These are phyloP conservation scores for Penicillium atrosanguineum DNA, from an alignment of 495 filamentous ascomycete genomes.

Conservation along the genomic window DNA sequence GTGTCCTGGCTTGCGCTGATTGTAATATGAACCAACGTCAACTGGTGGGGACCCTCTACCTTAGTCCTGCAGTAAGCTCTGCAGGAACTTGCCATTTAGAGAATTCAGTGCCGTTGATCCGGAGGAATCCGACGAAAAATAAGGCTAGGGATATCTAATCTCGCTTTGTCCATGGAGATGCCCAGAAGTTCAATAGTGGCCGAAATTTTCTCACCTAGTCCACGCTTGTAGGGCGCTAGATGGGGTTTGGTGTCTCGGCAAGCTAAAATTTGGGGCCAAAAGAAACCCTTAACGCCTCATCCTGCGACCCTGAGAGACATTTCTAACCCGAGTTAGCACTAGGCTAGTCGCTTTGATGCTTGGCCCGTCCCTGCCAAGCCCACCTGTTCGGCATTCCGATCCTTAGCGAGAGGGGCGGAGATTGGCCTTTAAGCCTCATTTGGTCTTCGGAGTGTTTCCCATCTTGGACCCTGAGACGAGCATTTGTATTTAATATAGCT, in stretches of 20 bases:
- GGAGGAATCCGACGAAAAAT: background rate
- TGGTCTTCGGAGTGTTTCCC: background rate
- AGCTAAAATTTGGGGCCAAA: background rate
- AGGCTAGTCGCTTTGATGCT: conserved; percentile 1
- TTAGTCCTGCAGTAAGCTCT: too few relatives aligned
- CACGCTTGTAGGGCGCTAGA: background rate
- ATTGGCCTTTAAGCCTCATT: conserved; percentile 12
- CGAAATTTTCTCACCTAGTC: background rate
- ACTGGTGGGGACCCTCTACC: too few relatives aligned
- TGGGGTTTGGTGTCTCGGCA: background rate
- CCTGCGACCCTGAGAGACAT: conserved; percentile 1
- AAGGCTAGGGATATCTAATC: background rate
- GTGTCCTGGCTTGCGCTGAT: too few relatives aligned
- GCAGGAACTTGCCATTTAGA: background rate
- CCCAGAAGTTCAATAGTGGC: background rate
- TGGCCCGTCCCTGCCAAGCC: conserved; percentile 12
- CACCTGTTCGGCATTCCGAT: background rate
- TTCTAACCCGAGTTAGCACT: conserved; percentile 3
- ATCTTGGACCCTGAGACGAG: background rate
- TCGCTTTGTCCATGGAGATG: background rate
- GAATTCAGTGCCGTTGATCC: background rate
- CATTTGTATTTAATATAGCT: background rate
- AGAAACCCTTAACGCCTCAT: background rate
- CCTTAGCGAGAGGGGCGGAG: conserved; percentile 9
- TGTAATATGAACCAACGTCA: too few relatives aligned